Evolutionary conservation across 352 stramenopile species (phyloP), one percentile per base, ranked within the genome.

Genomic region (Vaucheria bursata): DNA sequence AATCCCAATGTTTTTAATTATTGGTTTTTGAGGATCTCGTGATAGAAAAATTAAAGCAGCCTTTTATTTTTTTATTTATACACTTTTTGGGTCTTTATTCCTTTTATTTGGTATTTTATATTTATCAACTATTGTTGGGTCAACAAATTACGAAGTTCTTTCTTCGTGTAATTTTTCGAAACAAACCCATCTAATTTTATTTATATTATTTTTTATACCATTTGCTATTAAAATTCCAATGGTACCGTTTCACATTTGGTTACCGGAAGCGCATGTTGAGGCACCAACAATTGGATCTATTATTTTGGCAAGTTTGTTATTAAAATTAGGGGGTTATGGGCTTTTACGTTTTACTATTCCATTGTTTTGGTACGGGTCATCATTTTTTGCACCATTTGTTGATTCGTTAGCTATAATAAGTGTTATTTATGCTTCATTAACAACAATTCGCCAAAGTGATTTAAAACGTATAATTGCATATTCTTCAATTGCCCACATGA

Each of bases 11-110:
- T 87, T 83, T 87, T 81, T 87, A 70, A 81, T 87, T 59, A 86
- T 87, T 59, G 83, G 81, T 72, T 75, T 87, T 86, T 87, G 84
- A 70, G 84, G 79, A 72, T 87, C 82, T 25, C 74, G 84, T 77
- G 74, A 84, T 81, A 76, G 84, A 81, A 87, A 87, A 86, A 82
- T 87, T 84, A 40, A 74, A 68, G 81, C 84, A 53, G 53, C 35
- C 66, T 86, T 83, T 83, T 84, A 86, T 72, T 86, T 86, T 69
- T 85, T 87, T 85, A 72, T 87, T 37, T 86, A 87, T 78, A 87
- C 79, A 72, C 74, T 87, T 36, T 59, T 87, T 68, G 77, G 83
- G 2, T 87, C 80, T 74, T 53, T 87, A 53, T 81, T 87, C 37
- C 79, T 86, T 69, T 82, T 87, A 83, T 67, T 85, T 72, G 53